Percentiles rank a stretch among this genome's conserved stretches.
These are phyloP conservation scores for Boechera retrofracta DNA, from an alignment of 345 rosid genomes.

Conservation along the genomic window DNA sequence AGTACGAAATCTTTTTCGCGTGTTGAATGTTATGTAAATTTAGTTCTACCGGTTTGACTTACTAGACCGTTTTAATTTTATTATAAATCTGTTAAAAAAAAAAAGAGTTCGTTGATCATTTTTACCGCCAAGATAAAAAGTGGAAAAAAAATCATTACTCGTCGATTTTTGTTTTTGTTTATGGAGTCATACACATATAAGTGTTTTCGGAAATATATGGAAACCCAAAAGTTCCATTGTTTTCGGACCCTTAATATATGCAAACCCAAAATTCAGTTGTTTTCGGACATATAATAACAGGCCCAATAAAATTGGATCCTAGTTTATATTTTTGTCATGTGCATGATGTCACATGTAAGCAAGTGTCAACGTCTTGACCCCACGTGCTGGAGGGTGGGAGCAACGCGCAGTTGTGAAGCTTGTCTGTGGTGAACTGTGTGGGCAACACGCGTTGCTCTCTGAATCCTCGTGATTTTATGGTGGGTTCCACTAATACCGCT, in stretches of 20 bases:
- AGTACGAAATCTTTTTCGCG: too few species aligned
- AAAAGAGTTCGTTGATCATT: neutral
- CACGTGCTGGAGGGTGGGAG: conserved; percentile 34
- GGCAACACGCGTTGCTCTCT: conserved; percentile 33
- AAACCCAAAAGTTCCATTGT: neutral
- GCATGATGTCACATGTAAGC: neutral
- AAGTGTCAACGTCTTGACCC: conserved; percentile 22
- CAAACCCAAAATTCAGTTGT: neutral
- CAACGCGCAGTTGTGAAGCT: conserved; percentile 36
- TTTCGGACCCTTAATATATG: neutral
- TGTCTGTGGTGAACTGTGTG: conserved; percentile 25
- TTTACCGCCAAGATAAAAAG: neutral
- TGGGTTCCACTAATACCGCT: conserved; percentile 7
- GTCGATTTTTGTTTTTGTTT: too few species aligned
- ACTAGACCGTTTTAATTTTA: too few species aligned
- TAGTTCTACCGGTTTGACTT: too few species aligned
- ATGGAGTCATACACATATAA: neutral
- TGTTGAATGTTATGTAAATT: too few species aligned
- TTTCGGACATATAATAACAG: neutral
- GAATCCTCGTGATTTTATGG: conserved; percentile 15
- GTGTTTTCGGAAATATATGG: neutral
- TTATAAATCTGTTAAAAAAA: too few species aligned
- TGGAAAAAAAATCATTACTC: too few species aligned
- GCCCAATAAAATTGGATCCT: conserved; percentile 15
- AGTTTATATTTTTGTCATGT: neutral